Evolutionary conservation across 106 monocot species (phyloP).

Genomic region (Allium sativum): DNA sequence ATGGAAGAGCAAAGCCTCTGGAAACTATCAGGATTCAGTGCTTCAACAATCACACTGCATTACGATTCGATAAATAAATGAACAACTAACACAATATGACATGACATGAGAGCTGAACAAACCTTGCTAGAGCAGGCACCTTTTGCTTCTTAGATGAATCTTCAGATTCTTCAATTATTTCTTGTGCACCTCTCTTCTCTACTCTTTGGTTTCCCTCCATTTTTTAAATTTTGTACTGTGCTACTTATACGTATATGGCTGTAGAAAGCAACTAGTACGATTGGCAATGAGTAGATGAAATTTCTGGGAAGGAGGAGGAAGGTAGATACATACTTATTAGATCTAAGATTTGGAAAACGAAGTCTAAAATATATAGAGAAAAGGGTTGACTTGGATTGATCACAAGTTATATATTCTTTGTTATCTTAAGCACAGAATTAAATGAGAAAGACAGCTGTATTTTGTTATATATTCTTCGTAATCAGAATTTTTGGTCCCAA

Average conservation of each 20-base stretch:
- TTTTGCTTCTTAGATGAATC: neutral
- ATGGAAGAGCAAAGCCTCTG: neutral
- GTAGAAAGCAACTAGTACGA: neutral
- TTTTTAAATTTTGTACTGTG: neutral
- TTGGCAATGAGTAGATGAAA: neutral
- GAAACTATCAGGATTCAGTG: conserved; percentile 3
- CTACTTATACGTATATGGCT: too few species aligned
- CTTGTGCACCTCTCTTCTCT: conserved; percentile 3
- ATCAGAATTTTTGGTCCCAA: too few species aligned
- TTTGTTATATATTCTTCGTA: too few species aligned
- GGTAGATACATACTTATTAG: too few species aligned
- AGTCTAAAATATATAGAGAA: too few species aligned
- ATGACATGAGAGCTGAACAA: neutral
- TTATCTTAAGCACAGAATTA: too few species aligned
- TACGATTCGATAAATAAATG: neutral
- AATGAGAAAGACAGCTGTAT: too few species aligned
- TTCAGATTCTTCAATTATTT: neutral
- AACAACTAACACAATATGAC: neutral
- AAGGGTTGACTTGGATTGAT: too few species aligned
- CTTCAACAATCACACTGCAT: conserved; percentile 6
- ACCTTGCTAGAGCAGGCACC: conserved; percentile 3
- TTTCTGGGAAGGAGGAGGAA: neutral
- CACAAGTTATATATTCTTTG: too few species aligned
- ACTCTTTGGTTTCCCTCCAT: neutral
- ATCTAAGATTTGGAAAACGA: too few species aligned